Conservation (phyloP, 2,329 filamentous ascomycete genomes). For the Lojkania enalia region DNA sequence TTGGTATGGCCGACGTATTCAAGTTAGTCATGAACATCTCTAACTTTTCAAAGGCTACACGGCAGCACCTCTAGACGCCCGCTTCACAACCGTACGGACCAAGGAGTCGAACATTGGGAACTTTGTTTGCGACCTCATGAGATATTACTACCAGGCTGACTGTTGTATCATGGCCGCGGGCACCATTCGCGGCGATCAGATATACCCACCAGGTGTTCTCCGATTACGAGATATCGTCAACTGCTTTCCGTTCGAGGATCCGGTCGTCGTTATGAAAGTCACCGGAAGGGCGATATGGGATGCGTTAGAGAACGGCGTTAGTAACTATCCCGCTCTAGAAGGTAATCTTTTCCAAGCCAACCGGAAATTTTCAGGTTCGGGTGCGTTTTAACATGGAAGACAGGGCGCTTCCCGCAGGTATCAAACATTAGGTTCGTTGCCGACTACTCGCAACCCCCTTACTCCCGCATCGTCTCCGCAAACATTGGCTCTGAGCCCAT, state of each 20-base stretch:
- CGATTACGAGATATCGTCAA: conserved; percentile 80
- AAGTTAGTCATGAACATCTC: background rate
- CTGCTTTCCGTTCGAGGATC: conserved; percentile 92
- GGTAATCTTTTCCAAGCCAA: conserved; percentile 45
- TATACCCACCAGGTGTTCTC: conserved; percentile 80
- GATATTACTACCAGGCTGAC: conserved; percentile 77
- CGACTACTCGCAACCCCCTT: conserved; percentile 63
- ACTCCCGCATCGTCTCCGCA: conserved; percentile 65
- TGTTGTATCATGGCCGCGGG: conserved; percentile 83
- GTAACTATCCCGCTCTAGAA: conserved; percentile 79
- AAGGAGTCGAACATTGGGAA: conserved; percentile 85
- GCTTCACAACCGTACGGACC: conserved; percentile 79
- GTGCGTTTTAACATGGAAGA: conserved; percentile 7
- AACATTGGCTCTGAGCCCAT: conserved; percentile 65
- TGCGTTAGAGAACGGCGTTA: conserved; percentile 84
- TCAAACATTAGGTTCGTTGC: conserved; percentile 79
- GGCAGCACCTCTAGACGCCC: conserved; percentile 77
- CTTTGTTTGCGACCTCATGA: conserved; percentile 90
- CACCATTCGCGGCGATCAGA: conserved; percentile 84
- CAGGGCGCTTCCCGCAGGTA: conserved; percentile 75
- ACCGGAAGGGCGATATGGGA: conserved; percentile 72
- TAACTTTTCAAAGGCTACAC: conserved; percentile 65
- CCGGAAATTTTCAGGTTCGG: background rate
- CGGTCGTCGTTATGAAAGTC: conserved; percentile 75
- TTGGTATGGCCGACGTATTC: conserved; percentile 67